Base-by-base conservation (phyloP, 805 yeast species). In the Zygoascus ofunaensis region DNA sequence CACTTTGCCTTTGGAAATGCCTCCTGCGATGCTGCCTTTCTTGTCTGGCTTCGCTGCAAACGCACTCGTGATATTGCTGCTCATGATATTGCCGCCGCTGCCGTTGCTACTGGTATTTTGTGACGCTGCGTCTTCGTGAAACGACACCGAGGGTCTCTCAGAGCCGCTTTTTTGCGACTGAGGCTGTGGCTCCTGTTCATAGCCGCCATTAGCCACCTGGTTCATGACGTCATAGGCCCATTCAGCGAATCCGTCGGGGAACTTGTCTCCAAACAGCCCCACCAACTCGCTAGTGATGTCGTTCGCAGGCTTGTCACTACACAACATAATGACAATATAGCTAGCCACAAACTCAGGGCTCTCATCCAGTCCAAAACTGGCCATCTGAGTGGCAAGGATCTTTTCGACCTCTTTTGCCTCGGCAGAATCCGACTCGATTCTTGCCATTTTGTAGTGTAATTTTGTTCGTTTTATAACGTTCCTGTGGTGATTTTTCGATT, bases 311-410 rank as follows among this genome's bases (percentile, higher is more conserved):
- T 54, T 54, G 34, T 49, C 42, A 45, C 56, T 58, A 35, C 51
- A 41, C 35, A 58, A 48, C 62, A 58, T 55, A 42, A 50, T 44
- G 7, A 55, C 51, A 39, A 58, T 48, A 44, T 55, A 58, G 39
- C 56, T 58, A 5, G 62, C 52, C 7, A 55, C 53, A 33, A 51
- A 50, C 2, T 53, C 55, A n/a, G 51, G 39, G 37, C 55, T 59
- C 34, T 54, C 60, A 20, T 54, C 58, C 1, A 55, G 49, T 17
- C 55, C 58, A 17, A 54, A 50, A 19, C 20, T 32, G 10, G 47
- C 38, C n/a, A 57, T 44, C 4, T 37, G 33, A 7, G n/a, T 15
- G 30, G n/a, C 19, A 10, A 37, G 5, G 7, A 37, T 24, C 32
- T 15, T 4, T 26, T 37, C 41, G 12, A 37, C 33, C n/a, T 21